Evolutionary conservation across 2,329 filamentous ascomycete species (phyloP), one percentile per base, ranked within the genome.

Genomic region (Ascochyta lentis): DNA sequence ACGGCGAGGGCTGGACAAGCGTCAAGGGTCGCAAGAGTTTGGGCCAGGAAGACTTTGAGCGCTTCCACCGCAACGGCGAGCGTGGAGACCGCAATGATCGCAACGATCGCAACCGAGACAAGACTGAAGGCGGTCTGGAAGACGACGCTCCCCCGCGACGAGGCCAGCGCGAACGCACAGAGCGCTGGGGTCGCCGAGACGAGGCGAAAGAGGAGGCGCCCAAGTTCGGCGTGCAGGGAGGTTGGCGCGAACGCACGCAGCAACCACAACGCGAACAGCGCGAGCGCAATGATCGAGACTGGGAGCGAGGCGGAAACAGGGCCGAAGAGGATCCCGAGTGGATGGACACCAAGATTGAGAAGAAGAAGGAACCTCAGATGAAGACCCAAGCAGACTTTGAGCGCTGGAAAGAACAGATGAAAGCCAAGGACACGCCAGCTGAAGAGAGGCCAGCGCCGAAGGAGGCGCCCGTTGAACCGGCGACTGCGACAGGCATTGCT

Each of bases 331-430:
- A 96, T 46, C 93, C 94, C 5, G 93, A 96, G 76, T 96, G 93
- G 94, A 83, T 96, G 75, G 92, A 96, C 70, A 71, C 77, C 35
- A 86, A 87, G 15, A 83, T 81, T 40, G 77, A 83, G 22, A 88
- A 89, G 55, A 89, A 91, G 49, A 89, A 91, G 47, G 86, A 89
- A 66, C 79, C 84, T 33, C 86, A 89, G 66, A 84, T 83, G 5
- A 90, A 91, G 66, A 96, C 92, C 0, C 89, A 91, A 68, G 92
- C 96, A 70, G 93, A 97, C 64, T 96, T 97, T 75, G 89, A 96
- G 77, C 91, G 91, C 64, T 97, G 94, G 87, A 96, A 96, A 83
- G 91, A 96, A 66, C 84, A 84, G 61, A 96, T 96, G 92, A 94
- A 90, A 75, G 87, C 87, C 35, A 83, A 85, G 59, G 85, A 77